Base-by-base conservation (phyloP, 1,139 yeast genomes). In the Suhomyces bribrorum region DNA sequence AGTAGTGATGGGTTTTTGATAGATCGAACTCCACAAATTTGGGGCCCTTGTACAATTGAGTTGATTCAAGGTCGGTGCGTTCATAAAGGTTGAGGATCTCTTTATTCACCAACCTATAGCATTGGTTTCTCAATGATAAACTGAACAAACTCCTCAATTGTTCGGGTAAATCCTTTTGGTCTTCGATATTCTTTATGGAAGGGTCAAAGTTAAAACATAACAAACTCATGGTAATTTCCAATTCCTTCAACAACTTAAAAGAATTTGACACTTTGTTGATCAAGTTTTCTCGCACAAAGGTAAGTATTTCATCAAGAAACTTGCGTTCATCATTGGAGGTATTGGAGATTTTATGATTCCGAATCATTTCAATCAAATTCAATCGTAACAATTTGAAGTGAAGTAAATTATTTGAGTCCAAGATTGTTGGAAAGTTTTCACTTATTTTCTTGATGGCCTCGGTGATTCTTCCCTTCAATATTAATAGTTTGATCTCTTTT, bases 221-320 rank as follows among this genome's bases (percentile, higher is more conserved):
- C 36, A 81, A 64, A 38, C 88, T 81, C 87, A 84, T 83, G 7
- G 87, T 79, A 25, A 81, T 63, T 52, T 84, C 90, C 45, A 84
- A 62, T 47, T 83, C 87, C 44, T 77, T 75, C 59, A 83, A 53
- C 63, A 81, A 45, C 54, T 64, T 57, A 54, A 62, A 56, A 58
- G 83, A 60, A 62, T 66, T 67, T 31, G 77, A 58, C 15, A 86
- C 82, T 58, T 81, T 73, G 43, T 71, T 70, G 4, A 85, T 74
- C 48, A 84, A 59, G 50, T 81, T 79, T 26, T 73, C 79, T 41
- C 82, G 69, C 3, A 84, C 81, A 61, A 85, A 85, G 12, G 66
- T 61, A 14, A 86, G 75, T 7, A 84, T 72, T 8, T 66, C 68
- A 43, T 77, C 62, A 32, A 86, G 69, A 47, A 83, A 84, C 20